Evolutionary conservation across 108 stramenopile genomes (phyloP).

Genomic region (Stephanodiscus triporus): DNA sequence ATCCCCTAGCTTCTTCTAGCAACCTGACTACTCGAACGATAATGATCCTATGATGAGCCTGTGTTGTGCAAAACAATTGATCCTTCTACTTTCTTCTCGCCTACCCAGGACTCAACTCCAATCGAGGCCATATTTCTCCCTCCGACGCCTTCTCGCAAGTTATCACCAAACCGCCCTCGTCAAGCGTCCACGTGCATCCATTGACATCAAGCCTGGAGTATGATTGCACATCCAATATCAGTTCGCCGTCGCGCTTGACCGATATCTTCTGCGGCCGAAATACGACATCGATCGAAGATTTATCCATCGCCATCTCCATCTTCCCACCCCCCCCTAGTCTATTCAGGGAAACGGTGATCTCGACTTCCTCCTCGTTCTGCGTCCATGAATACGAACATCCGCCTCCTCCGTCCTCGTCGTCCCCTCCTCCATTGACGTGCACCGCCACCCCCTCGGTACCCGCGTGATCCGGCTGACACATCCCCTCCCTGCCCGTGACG

Average conservation of each 20-base stretch:
- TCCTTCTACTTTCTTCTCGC: neutral
- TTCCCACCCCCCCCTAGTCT: constrained; percentile 19
- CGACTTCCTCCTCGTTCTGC: constrained; percentile 76
- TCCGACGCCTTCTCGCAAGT: constrained; percentile 46
- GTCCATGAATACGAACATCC: constrained; percentile 79
- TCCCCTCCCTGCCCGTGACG: constrained; percentile 54
- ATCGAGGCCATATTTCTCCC: constrained; percentile 47
- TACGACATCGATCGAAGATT: constrained; percentile 49
- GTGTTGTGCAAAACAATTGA: too few species aligned
- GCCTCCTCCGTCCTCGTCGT: constrained; percentile 41
- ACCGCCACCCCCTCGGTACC: constrained; percentile 75
- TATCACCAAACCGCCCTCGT: constrained; percentile 39
- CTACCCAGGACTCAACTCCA: constrained; percentile 16
- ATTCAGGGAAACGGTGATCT: constrained; percentile 53
- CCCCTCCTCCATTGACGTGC: constrained; percentile 8
- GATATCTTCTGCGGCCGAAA: constrained; percentile 53
- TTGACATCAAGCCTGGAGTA: constrained; percentile 71
- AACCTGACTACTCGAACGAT: neutral
- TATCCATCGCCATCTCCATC: constrained; percentile 19
- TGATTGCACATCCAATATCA: constrained; percentile 40
- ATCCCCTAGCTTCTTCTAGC: neutral
- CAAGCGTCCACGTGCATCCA: constrained; percentile 86
- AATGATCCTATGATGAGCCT: too few species aligned
- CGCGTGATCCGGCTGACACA: constrained; percentile 43
- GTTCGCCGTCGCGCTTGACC: constrained; percentile 46